These are phyloP conservation scores for Aspergillus funiculosus DNA, from an alignment of 495 filamentous ascomycete species.

Conservation along the genomic window DNA sequence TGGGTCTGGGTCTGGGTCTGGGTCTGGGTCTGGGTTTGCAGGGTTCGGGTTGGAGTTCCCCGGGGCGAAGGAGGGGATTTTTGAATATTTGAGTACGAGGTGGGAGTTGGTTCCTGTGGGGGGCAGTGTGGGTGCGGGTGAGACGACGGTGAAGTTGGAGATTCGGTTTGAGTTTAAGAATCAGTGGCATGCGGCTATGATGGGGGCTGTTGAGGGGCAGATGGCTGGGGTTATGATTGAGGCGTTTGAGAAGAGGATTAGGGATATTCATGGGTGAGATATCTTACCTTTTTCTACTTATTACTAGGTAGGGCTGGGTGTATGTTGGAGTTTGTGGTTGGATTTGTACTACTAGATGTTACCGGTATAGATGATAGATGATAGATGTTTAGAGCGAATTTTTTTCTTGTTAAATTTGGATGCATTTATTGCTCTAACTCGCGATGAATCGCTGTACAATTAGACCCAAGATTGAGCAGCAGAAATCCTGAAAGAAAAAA, in stretches of 20 bases:
- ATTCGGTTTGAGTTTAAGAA: conserved; percentile 80
- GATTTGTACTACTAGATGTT: no score
- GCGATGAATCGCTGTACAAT: conserved; percentile 24
- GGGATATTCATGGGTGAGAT: conserved; percentile 41
- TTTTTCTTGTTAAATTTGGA: not conserved
- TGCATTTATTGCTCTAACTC: conserved; percentile 2
- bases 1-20: not conserved
- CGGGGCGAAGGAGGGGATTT: conserved; percentile 50
- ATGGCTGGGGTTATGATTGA: conserved; percentile 84
- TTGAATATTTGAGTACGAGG: conserved; percentile 68
- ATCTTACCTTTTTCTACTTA: not conserved
- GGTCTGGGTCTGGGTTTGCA: conserved; percentile 3
- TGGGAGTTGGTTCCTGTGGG: conserved; percentile 60
- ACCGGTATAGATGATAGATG: no score
- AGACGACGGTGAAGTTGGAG: conserved; percentile 66
- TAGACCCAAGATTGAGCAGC: conserved; percentile 11
- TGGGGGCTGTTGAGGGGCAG: conserved; percentile 71
- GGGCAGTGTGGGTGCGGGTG: conserved; percentile 22
- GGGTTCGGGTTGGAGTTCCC: conserved; percentile 29
- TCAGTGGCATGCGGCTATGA: conserved; percentile 74
- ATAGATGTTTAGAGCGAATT: conserved; percentile 1
- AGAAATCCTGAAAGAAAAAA: conserved; percentile 17
- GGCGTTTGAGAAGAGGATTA: conserved; percentile 82
- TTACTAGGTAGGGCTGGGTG: not conserved
- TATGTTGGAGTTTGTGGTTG: no score